phyloP scores from a whole-genome alignment of 2,329 filamentous ascomycete species.

The Colletotrichum shisoi region DNA sequence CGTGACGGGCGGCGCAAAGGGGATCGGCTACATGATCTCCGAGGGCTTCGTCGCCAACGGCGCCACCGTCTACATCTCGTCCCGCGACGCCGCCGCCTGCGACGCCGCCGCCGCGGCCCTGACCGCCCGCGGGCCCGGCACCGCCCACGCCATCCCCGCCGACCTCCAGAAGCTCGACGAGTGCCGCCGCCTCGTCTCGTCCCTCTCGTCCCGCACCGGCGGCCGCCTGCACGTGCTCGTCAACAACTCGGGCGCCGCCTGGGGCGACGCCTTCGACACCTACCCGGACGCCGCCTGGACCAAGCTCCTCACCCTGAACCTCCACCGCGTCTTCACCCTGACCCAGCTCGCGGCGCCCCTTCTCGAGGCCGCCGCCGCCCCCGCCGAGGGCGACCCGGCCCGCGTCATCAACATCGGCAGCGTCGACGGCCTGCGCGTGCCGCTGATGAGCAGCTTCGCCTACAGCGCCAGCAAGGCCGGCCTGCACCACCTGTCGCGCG shows the following conservation, averaged over 20 bases:
- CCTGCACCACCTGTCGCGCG: slow-evolving; percentile 68
- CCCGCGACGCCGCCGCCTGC: slow-evolving; percentile 67
- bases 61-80: slow-evolving; percentile 71
- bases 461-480: slow-evolving; percentile 71
- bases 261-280: slow-evolving; percentile 66
- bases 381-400: slow-evolving; percentile 55
- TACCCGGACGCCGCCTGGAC: slow-evolving; percentile 68
- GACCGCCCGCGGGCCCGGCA: slow-evolving; percentile 60
- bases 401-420: slow-evolving; percentile 71
- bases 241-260: slow-evolving; percentile 72
- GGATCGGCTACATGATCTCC: slow-evolving; percentile 73
- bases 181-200: slow-evolving; percentile 61
- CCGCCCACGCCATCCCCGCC: slow-evolving; percentile 66
- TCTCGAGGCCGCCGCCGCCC: slow-evolving; percentile 53
- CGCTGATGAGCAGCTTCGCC: slow-evolving; percentile 65
- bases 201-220: slow-evolving; percentile 59
- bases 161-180: slow-evolving; percentile 69
- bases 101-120: slow-evolving; percentile 64
- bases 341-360: slow-evolving; percentile 68
- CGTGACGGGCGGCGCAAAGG: slow-evolving; percentile 66
- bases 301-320: slow-evolving; percentile 69
- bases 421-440: slow-evolving; percentile 69
- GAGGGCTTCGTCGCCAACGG: slow-evolving; percentile 71
- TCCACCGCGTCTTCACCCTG: slow-evolving; percentile 73
- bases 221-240: slow-evolving; percentile 66